Evolutionary conservation across 148 eudicot genomes (phyloP).

Genomic region (Rhododendron molle): DNA sequence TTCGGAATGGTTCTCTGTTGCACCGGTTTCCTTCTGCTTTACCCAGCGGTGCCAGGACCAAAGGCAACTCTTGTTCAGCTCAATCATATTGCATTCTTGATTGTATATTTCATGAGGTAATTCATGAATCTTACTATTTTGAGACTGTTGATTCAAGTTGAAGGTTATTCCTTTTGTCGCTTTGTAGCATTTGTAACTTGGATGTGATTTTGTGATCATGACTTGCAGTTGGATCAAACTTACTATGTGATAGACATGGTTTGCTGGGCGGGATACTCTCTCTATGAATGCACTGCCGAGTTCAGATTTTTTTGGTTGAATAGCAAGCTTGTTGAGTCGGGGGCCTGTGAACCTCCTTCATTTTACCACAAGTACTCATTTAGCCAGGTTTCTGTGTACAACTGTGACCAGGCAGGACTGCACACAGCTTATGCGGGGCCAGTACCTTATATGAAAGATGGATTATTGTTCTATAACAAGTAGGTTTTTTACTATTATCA

Average conservation of each 20-base stretch:
- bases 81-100: conserved; percentile 91
- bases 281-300: conserved; percentile 89
- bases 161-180: neutral
- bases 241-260: conserved; percentile 92
- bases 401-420: conserved; percentile 74
- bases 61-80: conserved; percentile 51
- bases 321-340: conserved; percentile 82
- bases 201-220: conserved; percentile 8
- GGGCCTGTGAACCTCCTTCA: conserved; percentile 79
- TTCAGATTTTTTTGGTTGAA: conserved; percentile 94
- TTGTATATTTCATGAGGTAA: conserved; percentile 93
- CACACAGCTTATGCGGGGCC: conserved; percentile 69
- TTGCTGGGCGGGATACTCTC: conserved; percentile 88
- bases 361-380: conserved; percentile 74
- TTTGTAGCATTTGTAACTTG: neutral
- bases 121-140: neutral
- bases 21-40: conserved; percentile 92
- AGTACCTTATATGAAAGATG: conserved; percentile 86
- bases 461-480: conserved; percentile 88
- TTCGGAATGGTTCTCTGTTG: conserved; percentile 72
- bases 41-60: conserved; percentile 78
- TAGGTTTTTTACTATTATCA: conserved; percentile 20
- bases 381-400: conserved; percentile 57
- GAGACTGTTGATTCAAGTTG: neutral
- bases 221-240: conserved; percentile 73